Base-by-base conservation (phyloP, 345 rosid species). In the Diplotaxis tenuifolia region DNA sequence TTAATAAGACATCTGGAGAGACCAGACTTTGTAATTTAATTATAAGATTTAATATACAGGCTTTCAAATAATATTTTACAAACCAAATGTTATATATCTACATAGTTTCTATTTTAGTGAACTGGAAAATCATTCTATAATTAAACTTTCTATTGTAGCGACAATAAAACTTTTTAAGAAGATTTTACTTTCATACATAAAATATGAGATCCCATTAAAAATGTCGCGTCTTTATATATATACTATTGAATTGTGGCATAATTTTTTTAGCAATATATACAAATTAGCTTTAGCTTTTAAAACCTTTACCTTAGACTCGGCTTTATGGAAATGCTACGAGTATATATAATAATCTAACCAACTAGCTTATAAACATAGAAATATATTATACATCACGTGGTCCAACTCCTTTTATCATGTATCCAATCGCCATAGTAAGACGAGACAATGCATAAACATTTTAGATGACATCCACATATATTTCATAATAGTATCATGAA, bases 321-420 rank as follows among this genome's bases (percentile, higher is more conserved):
- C 62, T 68, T 68, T 68, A 68, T 55, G 36, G 11, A 68, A 68
- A 68, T 68, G 72, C 63, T 68, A 68, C 36, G 63, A 55, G 63
- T 23, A 68, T 68, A 36, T 34, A 36, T 55, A 36, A 55, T 68
- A 68, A 55, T 36, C 32, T 21, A 55, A 68, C 19, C 72, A 68
- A 68, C 38, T 55, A 54, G 72, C 21, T 36, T 14, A 22, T 67
- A 67, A 34, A 55, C 72, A 54, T 68, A 32, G 20, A 47, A 34
- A 32, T 54, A 54, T 54, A 54, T 20, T 4, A 34, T 36, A 67
- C 62, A 32, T 32, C 72, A 68, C 62, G 34, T 68, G 62, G 72
- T 68, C 62, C 62, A 55, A 54, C 62, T 68, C 32, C 27, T 36
- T 54, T 54, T 28, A 66, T 50, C 45, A 18, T 28, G 45, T 50